Conservation (phyloP, 768 basidiomycete species). For the Serendipita indica region DNA sequence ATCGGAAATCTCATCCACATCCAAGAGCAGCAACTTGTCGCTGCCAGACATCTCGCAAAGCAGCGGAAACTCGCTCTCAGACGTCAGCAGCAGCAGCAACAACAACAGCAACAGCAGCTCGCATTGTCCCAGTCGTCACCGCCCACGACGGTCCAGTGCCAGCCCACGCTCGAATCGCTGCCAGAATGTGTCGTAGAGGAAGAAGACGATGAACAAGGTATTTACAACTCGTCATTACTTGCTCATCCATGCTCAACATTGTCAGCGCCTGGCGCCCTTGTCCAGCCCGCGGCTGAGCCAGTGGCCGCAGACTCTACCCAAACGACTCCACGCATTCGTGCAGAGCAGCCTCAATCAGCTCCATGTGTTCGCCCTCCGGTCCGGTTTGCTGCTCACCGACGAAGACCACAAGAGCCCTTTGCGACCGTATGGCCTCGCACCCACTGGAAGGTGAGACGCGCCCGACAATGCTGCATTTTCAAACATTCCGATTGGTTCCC, state of each 20-base stretch:
- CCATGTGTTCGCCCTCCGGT: neutral
- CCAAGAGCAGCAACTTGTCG: constrained; percentile 4
- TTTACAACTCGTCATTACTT: neutral
- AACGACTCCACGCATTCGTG: neutral
- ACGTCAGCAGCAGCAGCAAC: neutral
- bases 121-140: too few species aligned
- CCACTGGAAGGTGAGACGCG: constrained; percentile 1
- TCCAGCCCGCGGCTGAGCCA: neutral
- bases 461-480: neutral
- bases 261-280: neutral
- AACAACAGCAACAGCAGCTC: neutral
- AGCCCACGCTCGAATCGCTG: neutral
- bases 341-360: neutral
- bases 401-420: neutral
- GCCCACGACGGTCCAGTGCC: too few species aligned
- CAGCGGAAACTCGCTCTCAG: neutral
- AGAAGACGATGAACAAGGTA: neutral
- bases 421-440: neutral
- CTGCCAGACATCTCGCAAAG: constrained; percentile 6
- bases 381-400: neutral
- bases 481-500: too few species aligned
- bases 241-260: neutral
- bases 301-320: constrained; percentile 3
- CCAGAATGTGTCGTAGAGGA: constrained; percentile 2
- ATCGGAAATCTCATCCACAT: constrained; percentile 1